Evolutionary conservation across 23 red algal genomes (phyloP).

Genomic region (Gracilaria gracilis): DNA sequence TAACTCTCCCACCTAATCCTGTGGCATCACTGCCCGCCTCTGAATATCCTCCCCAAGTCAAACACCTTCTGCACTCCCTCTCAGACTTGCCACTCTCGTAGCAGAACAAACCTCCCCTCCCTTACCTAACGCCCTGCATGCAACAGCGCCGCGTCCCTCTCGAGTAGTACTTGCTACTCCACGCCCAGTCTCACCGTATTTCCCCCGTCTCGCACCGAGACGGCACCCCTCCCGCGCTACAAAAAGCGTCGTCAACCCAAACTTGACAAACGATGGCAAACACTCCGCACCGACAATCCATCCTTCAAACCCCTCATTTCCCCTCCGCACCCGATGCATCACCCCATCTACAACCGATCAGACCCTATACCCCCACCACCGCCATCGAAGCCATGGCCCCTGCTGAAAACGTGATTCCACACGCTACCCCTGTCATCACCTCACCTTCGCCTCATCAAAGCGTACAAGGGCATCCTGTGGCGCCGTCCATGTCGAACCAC

Average conservation of each 20-base stretch:
- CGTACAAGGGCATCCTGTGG: background rate
- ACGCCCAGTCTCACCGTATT: background rate
- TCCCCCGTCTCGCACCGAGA: background rate
- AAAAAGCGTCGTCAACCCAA: background rate
- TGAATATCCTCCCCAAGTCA: background rate
- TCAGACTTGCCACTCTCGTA: background rate
- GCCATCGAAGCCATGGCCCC: background rate
- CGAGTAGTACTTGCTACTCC: background rate
- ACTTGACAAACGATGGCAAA: constrained; percentile 9
- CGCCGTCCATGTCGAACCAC: background rate
- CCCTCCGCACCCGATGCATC: background rate
- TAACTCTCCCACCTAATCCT: background rate
- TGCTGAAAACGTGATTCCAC: constrained; percentile 3
- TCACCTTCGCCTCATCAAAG: background rate
- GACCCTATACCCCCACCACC: background rate
- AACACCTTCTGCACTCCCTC: background rate
- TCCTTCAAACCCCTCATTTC: constrained; percentile 11
- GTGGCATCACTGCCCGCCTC: background rate
- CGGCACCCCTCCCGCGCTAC: background rate
- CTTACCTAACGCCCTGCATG: background rate
- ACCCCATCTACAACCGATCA: constrained; percentile 22
- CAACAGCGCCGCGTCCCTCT: background rate
- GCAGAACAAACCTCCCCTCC: background rate
- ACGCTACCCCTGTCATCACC: background rate
- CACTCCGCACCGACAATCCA: constrained; percentile 7